These are phyloP conservation scores for Boletus subparvulus DNA, from an alignment of 768 basidiomycete genomes.

Conservation along the genomic window DNA sequence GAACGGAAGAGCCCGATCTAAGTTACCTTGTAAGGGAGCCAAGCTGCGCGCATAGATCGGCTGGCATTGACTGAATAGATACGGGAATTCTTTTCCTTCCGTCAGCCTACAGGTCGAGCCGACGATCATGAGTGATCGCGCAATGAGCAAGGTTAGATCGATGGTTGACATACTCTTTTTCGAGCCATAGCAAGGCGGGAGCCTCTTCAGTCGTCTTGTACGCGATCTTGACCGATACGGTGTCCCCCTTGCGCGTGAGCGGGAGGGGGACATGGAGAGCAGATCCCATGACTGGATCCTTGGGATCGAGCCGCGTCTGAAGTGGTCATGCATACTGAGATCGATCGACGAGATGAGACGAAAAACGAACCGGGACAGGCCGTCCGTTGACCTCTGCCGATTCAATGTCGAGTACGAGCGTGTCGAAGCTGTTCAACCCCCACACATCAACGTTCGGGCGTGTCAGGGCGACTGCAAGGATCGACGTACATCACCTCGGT, in stretches of 20 bases:
- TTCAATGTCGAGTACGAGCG: slow-evolving; percentile 51
- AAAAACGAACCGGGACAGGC: slow-evolving; percentile 43
- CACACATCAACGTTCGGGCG: background rate
- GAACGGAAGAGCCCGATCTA: background rate
- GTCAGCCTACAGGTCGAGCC: slow-evolving; percentile 57
- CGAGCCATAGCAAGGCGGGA: slow-evolving; percentile 86
- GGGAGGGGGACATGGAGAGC: slow-evolving; percentile 64
- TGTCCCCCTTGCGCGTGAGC: slow-evolving; percentile 34
- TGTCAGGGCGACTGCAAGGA: background rate
- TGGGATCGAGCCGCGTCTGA: slow-evolving; percentile 54
- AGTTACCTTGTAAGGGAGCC: slow-evolving; percentile 71
- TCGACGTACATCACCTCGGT: slow-evolving; percentile 42
- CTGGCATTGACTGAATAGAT: slow-evolving; percentile 91
- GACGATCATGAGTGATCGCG: background rate
- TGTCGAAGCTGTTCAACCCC: slow-evolving; percentile 46
- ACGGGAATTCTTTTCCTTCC: slow-evolving; percentile 80
- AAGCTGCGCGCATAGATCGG: slow-evolving; percentile 85
- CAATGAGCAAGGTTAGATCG: too few relatives aligned
- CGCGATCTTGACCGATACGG: slow-evolving; percentile 47
- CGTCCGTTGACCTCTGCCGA: slow-evolving; percentile 50
- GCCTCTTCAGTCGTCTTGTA: slow-evolving; percentile 75
- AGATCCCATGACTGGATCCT: slow-evolving; percentile 75
- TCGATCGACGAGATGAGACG: background rate
- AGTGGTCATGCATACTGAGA: background rate
- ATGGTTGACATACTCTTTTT: slow-evolving; percentile 55